Evolutionary conservation across 768 basidiomycete species (phyloP), one percentile per base, ranked within the genome.

Genomic region (Psilocybe cubensis): DNA sequence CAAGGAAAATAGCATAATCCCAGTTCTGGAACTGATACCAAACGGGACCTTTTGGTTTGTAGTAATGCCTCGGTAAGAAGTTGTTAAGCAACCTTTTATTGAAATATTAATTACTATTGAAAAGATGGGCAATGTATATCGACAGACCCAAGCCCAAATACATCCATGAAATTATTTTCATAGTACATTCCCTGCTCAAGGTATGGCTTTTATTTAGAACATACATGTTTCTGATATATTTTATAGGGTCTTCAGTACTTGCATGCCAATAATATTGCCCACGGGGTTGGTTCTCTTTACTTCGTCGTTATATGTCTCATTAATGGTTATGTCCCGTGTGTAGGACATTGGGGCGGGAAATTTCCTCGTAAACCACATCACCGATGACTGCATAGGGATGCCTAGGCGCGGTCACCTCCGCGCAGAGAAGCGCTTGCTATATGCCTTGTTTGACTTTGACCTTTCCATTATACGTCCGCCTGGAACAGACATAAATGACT

Each of bases 11-110:
- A 28, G 59, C 28, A 21, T 65, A 3, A 44, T 72, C 18, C 69
- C 70, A 0, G 47, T 70, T 3, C 42, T 73, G 0, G 69, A 72
- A 2, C 21, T 72, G 2, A 47, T 74, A 1, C 49, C 59, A 0
- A 45, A 52, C 11, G 61, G 60, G 11, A 67, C 59, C 8, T 59
- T 60, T 25, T 68, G 61, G 46, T 66, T 72, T 48, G 63, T 58
- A 6, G 64, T 74, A 9, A 72, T 69, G 69, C 72, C 72, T 3
- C 66, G 61, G 57, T 70, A 65, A 48, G 44, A n/a, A 8, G 35
- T 27, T 50, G 14, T 52, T 35, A 24, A 17, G n/a, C 11, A 38
- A 21, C 20, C 12, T 35, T 52, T n/a, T 43, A 25, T 14, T 28
- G 5, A 33, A 20, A n/a, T 4, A 14, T n/a, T 10, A 45, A 17